These are phyloP conservation scores for Solanum tacnaense DNA, from an alignment of 257 asterid genomes.

Conservation along the genomic window DNA sequence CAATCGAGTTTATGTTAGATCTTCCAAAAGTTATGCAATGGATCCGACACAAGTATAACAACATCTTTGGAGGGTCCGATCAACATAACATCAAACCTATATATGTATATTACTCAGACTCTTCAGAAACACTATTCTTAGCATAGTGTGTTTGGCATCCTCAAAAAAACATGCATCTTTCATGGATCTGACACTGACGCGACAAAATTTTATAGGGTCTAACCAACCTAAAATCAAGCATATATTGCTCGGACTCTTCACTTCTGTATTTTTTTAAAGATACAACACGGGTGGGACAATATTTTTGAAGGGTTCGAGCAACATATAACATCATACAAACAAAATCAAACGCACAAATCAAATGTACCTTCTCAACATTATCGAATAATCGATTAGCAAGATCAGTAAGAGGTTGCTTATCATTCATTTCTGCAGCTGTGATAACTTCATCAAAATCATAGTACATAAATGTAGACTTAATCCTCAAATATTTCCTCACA, in stretches of 20 bases:
- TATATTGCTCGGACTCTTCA: not conserved
- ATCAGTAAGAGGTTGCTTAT: constrained; percentile 45
- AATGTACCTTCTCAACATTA: constrained; percentile 50
- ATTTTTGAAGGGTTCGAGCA: not conserved
- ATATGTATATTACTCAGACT: not conserved
- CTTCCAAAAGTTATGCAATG: not conserved
- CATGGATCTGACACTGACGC: not conserved
- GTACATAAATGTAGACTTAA: constrained; percentile 69
- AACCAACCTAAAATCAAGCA: not conserved
- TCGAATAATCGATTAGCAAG: constrained; percentile 78
- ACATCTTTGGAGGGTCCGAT: not conserved
- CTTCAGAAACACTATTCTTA: not conserved
- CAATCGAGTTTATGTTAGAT: fast-evolving
- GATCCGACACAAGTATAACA: fast-evolving
- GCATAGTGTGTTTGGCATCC: not conserved
- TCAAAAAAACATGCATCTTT: not conserved
- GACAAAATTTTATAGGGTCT: not conserved
- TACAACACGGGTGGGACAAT: fast-evolving
- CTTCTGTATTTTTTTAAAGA: fast-evolving
- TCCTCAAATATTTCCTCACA: constrained; percentile 46
- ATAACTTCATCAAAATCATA: constrained; percentile 66
- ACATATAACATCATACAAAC: not conserved
- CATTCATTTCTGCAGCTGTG: constrained; percentile 40
- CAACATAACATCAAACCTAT: not conserved
- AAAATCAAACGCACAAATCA: not conserved